Base-by-base conservation (phyloP, 1,284 basidiomycete genomes). In the Trametes sp. region DNA sequence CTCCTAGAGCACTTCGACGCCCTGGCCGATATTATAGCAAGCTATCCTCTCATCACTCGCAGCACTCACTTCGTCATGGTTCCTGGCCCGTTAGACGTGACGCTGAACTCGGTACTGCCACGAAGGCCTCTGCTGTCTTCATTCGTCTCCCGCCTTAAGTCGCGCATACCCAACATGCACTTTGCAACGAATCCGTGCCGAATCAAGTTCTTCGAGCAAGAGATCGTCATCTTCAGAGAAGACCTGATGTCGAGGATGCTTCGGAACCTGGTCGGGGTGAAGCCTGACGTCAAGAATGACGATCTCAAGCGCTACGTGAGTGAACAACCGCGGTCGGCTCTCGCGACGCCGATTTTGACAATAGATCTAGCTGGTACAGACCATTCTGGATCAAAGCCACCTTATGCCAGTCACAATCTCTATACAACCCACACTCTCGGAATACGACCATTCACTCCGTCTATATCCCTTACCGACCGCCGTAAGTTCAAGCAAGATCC, bases 231-330 rank as follows among this genome's bases (percentile, higher is more conserved):
- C 24, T 98, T 92, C 73, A 82, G 98, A 56, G 96, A 99, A 71
- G 95, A 99, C 74, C 78, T 92, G 56, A 98, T 99, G 95, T 87
- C 94, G 2, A 85, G 92, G 61, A 96, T 99, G 93, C 80, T 99
- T 61, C 82, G 98, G 65, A 98, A 98, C 76, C 83, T 94, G 23
- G 89, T 97, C 6, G 90, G 92, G 13, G 88, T 96, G 46, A 96
- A 96, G 72, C 88, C 89, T 0, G 85, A 90, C 63, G 86, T 87
- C 26, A 79, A 80, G 56, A 88, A 88, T 65, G 90, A 89, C 48
- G 91, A 95, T 71, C 78, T 97, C 74, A 95, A 95, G 76, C 86
- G 92, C 81, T 96, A 90, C 77, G 95, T 96, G 74, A 75, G 92
- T 58, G 42, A 7, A n/a, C 6, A 21, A 24, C 53, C 56, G 19